Conservation (phyloP, 2,329 filamentous ascomycete species). For the Alternaria brassicicola region DNA sequence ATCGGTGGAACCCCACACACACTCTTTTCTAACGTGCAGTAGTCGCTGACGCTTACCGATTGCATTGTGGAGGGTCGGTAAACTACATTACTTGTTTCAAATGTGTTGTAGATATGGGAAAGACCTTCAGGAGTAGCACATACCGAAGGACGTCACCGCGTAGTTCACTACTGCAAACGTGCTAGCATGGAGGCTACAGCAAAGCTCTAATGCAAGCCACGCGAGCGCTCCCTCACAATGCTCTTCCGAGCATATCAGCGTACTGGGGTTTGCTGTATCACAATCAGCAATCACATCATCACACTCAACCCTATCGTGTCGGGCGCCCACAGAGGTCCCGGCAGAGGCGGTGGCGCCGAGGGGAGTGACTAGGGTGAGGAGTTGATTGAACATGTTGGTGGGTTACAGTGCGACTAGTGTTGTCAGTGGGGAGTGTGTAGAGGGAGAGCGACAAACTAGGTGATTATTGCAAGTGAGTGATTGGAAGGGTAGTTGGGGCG, state of each 20-base stretch:
- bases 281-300: background rate
- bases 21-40: background rate
- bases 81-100: background rate
- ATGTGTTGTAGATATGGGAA: background rate
- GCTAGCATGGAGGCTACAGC: background rate
- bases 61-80: background rate
- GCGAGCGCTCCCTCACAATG: background rate
- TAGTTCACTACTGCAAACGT: background rate
- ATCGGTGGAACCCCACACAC: slow-evolving; percentile 1
- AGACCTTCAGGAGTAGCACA: background rate
- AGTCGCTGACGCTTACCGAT: background rate
- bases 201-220: background rate
- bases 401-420: background rate
- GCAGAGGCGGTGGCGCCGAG: background rate
- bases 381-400: background rate
- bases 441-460: background rate
- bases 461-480: background rate
- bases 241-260: background rate
- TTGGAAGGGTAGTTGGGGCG: background rate
- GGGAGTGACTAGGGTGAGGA: background rate
- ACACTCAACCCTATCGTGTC: background rate
- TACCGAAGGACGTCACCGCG: background rate
- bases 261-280: background rate
- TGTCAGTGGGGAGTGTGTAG: background rate
- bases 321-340: background rate